Evolutionary conservation across 306 rosid species (phyloP).

Genomic region (Clitoria ternatea): DNA sequence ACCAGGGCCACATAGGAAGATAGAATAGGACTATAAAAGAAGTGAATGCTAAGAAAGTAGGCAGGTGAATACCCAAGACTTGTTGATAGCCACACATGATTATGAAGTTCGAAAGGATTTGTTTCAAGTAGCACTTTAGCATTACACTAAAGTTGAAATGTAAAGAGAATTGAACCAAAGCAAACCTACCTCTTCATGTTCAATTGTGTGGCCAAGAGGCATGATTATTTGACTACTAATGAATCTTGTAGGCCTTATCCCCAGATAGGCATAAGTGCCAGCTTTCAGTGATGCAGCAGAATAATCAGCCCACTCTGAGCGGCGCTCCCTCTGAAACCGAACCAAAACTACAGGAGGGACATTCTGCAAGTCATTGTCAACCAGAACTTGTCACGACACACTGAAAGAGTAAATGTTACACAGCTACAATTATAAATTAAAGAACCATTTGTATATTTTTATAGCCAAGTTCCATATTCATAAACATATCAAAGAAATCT

Average conservation of each 20-base stretch:
- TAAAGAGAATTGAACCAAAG: too few relatives aligned
- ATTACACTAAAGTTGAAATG: too few relatives aligned
- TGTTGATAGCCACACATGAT: neutral
- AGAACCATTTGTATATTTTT: neutral
- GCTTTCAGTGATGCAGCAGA: constrained; percentile 76
- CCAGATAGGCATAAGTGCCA: constrained; percentile 77
- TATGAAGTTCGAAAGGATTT: too few relatives aligned
- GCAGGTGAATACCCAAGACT: neutral
- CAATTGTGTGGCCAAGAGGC: constrained; percentile 98
- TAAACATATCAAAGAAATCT: neutral
- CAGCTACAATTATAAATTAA: neutral
- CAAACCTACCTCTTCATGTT: constrained; percentile 79
- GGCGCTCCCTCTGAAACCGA: constrained; percentile 94
- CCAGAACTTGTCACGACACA: neutral
- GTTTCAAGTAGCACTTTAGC: too few relatives aligned
- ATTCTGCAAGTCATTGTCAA: constrained; percentile 50
- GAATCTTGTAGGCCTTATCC: constrained; percentile 88
- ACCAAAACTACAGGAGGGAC: constrained; percentile 90
- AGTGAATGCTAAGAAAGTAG: neutral
- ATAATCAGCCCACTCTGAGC: constrained; percentile 99
- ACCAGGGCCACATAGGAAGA: neutral
- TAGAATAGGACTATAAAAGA: neutral
- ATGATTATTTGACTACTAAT: constrained; percentile 94
- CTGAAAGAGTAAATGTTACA: neutral
- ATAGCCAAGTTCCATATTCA: neutral